Conservation (phyloP, 208 protist genomes). For the Leishmania turanica region DNA sequence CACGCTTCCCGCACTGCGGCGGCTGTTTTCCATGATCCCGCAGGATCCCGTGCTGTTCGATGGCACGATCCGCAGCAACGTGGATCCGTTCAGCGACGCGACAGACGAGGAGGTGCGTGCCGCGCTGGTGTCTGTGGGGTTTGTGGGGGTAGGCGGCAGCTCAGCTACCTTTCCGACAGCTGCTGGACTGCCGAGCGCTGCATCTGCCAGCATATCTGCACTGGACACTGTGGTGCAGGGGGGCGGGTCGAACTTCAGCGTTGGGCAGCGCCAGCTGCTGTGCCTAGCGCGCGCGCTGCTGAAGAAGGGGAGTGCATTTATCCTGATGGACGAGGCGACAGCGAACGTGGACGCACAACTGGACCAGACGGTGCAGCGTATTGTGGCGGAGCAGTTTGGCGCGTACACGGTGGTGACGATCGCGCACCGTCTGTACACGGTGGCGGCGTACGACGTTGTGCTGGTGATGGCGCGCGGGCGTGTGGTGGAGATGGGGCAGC, state of each 20-base stretch:
- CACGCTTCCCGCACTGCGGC: conserved; percentile 45
- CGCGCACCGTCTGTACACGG: conserved; percentile 71
- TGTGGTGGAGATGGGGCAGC: conserved; percentile 25
- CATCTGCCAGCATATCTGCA: neutral
- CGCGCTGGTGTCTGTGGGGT: conserved; percentile 42
- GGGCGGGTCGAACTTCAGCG: conserved; percentile 70
- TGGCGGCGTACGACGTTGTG: conserved; percentile 64
- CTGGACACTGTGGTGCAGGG: conserved; percentile 41
- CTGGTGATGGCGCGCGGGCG: conserved; percentile 65
- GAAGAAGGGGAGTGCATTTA: conserved; percentile 49
- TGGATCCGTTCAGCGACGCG: conserved; percentile 57
- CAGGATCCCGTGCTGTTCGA: conserved; percentile 79
- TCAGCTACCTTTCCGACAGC: neutral
- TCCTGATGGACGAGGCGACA: conserved; percentile 82
- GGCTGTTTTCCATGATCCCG: conserved; percentile 71
- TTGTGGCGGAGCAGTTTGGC: conserved; percentile 35
- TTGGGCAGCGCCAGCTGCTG: conserved; percentile 79
- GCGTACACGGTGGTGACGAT: conserved; percentile 72
- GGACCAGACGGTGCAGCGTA: conserved; percentile 44
- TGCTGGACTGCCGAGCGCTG: neutral
- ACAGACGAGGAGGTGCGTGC: conserved; percentile 40
- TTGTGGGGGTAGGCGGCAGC: conserved; percentile 20
- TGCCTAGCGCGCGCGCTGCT: conserved; percentile 74
- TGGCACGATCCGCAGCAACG: conserved; percentile 70
- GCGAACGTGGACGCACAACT: conserved; percentile 65